These are phyloP conservation scores for Globisporangium cystogenes DNA, from an alignment of 352 stramenopile species.

Conservation along the genomic window DNA sequence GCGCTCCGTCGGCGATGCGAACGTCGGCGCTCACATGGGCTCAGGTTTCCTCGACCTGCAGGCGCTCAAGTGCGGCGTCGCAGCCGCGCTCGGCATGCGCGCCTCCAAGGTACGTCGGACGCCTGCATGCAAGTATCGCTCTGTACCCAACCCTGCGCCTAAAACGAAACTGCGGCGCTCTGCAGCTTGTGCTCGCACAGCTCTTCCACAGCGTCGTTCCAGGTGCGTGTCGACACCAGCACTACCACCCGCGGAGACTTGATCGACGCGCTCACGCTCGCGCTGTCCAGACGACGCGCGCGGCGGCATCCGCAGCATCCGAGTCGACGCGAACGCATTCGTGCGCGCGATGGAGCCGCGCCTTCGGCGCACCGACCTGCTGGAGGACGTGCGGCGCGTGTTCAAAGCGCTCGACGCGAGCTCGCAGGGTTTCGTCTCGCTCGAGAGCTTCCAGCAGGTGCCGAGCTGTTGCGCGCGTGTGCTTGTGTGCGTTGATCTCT, in stretches of 20 bases:
- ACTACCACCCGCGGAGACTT: no score
- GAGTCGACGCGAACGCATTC: constrained; percentile 23
- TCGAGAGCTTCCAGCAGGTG: constrained; percentile 34
- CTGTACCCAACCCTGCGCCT: no score
- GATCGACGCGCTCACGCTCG: neutral
- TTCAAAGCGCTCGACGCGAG: constrained; percentile 68
- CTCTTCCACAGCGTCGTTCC: constrained; percentile 30
- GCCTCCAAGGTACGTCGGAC: constrained; percentile 38
- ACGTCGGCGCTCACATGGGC: neutral
- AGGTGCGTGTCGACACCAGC: neutral
- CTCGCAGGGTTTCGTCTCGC: constrained; percentile 58
- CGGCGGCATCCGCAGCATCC: constrained; percentile 12
- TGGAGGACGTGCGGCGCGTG: constrained; percentile 44
- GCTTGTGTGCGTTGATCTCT: neutral
- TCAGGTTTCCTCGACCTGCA: constrained; percentile 32
- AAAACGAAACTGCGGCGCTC: no score
- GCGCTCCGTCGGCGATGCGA: neutral
- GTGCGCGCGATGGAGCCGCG: constrained; percentile 24
- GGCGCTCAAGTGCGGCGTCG: constrained; percentile 69
- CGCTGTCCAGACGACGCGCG: neutral
- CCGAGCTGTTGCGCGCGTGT: constrained; percentile 6
- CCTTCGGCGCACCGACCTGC: constrained; percentile 34
- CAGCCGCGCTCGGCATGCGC: constrained; percentile 51
- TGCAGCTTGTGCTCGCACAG: constrained; percentile 52
- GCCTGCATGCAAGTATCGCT: neutral